A percentile compares a stretch with the other conserved stretches of the same genome.
Conservation (phyloP, 768 basidiomycete species). For the Leucosporidium scottii region DNA sequence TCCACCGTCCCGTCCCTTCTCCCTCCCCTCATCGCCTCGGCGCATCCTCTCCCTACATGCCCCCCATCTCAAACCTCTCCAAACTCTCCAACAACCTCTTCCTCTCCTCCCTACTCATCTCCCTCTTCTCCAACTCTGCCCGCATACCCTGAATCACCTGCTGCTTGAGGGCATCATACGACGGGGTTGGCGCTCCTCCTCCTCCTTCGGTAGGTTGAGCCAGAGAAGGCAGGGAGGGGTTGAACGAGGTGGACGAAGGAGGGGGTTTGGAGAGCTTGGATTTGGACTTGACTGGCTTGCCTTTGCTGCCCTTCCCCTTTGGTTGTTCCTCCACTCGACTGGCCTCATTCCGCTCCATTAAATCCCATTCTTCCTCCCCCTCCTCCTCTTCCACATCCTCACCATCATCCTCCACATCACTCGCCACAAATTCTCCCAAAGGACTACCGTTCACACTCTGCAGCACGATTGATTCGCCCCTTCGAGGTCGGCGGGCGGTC, state of each 20-base stretch:
- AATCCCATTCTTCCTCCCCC: conserved; percentile 11
- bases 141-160: neutral
- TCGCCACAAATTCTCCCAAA: too few relatives aligned
- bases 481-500: conserved; percentile 7
- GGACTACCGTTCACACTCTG: too few relatives aligned
- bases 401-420: neutral
- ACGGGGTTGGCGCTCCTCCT: too few relatives aligned
- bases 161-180: too few relatives aligned
- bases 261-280: too few relatives aligned
- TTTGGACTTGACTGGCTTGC: neutral
- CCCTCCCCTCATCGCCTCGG: neutral
- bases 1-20: neutral
- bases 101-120: neutral
- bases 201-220: too few relatives aligned
- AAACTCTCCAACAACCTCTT: neutral
- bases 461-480: too few relatives aligned
- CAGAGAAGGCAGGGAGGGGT: too few relatives aligned
- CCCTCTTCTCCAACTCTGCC: neutral
- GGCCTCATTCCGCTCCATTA: conserved; percentile 11
- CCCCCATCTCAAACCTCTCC: neutral
- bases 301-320: neutral
- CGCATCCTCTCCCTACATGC: neutral
- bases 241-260: too few relatives aligned
- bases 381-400: conserved; percentile 10
- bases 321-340: conserved; percentile 2